Evolutionary conservation across 2,329 filamentous ascomycete species (phyloP), one percentile per base, ranked within the genome.

Genomic region (Aspergillus pseudotamarii): DNA sequence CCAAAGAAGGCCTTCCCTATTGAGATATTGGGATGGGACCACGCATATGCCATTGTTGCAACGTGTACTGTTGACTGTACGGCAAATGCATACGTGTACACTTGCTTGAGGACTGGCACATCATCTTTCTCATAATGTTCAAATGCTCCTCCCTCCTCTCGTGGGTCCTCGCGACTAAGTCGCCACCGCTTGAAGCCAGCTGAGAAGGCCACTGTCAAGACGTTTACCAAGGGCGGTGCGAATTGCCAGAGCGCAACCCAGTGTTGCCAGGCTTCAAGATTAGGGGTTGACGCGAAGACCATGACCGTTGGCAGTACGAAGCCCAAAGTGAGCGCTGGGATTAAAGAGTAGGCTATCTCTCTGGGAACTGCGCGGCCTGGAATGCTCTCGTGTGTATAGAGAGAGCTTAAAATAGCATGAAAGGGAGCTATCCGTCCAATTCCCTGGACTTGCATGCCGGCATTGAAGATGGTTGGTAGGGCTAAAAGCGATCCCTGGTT

Each of bases 171-270:
- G 14, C 2, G 34, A 11, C 19, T 21, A 12, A 8, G 16, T 21
- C 12, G 34, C 54, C 21, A 57, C n/a, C 34, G 21, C 11, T 32
- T n/a, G 19, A 57, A 32, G 19, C 32, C 36, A 21, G 32, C 21
- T 11, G 54, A 57, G 12, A 57, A 26, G 11, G 43, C 19, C 6
- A 8, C 19, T 3, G 54, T 57, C 14, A 57, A 16, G 30, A 41
- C 36, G 21, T 28, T 57, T 21, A 57, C 30, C 21, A 57, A 36
- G 21, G 34, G 19, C n/a, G 54, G 54, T 19, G 54, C 34, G 26
- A 57, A 57, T 26, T 57, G 54, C 54, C 54, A 41, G 30, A 57
- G 54, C 26, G 54, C 21, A 16, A 57, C 16, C 54, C 54, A 57
- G 54, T 57, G 16, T 19, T 57, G 54, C 54, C 32, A 41, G 19